Conservation (phyloP, 768 basidiomycete genomes). For the Mycena rosella region DNA sequence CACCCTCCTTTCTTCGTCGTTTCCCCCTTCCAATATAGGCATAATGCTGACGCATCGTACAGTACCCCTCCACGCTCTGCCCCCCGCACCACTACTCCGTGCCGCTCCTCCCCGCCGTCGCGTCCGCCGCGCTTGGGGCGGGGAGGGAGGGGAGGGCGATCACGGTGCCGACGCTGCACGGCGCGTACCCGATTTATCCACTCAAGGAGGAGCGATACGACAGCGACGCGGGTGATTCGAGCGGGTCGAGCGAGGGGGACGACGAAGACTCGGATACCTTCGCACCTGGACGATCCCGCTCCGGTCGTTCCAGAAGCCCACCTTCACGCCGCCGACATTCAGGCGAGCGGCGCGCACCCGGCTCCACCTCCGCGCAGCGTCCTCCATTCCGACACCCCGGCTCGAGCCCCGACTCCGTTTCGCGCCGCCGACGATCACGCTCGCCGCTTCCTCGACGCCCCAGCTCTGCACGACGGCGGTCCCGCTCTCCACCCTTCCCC, state of each 20-base stretch:
- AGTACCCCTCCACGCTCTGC: slow-evolving; percentile 32
- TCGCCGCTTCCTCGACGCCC: too few species aligned
- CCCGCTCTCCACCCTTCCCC: background rate
- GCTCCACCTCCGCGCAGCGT: too few species aligned
- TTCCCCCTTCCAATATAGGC: background rate
- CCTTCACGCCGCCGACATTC: too few species aligned
- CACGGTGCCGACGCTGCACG: slow-evolving; percentile 30
- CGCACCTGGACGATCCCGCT: too few species aligned
- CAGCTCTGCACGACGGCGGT: too few species aligned
- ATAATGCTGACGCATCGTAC: background rate
- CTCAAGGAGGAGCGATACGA: background rate
- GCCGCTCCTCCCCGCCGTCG: slow-evolving; percentile 20
- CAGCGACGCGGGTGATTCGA: background rate
- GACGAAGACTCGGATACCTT: background rate
- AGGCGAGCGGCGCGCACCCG: too few species aligned
- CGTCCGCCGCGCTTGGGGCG: too few species aligned
- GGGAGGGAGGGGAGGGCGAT: background rate
- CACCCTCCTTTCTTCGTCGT: background rate
- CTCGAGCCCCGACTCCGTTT: too few species aligned
- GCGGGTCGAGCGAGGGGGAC: background rate
- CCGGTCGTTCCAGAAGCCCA: too few species aligned
- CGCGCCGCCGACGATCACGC: too few species aligned
- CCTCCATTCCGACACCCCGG: too few species aligned
- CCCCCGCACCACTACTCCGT: slow-evolving; percentile 36
- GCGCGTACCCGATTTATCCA: slow-evolving; percentile 22